phyloP scores from a whole-genome alignment of 2,329 filamentous ascomycete species.

The Ceratocystis papillata region DNA sequence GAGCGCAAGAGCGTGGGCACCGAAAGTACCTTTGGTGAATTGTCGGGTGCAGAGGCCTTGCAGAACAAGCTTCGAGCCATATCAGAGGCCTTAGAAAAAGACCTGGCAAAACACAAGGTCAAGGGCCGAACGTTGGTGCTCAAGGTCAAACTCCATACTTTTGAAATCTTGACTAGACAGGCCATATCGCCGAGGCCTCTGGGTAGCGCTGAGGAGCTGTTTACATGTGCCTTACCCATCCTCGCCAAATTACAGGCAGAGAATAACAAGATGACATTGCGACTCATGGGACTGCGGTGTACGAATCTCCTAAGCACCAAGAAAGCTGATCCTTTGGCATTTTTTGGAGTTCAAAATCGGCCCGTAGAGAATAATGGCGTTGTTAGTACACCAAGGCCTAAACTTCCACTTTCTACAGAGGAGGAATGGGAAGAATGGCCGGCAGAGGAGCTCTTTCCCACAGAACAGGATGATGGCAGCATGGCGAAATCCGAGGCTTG shows the following conservation, averaged over 20 bases:
- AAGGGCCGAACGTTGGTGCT: constrained; percentile 85
- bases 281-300: constrained; percentile 79
- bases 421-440: constrained; percentile 58
- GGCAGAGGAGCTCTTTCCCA: constrained; percentile 38
- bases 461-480: neutral
- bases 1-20: constrained; percentile 91
- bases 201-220: constrained; percentile 66
- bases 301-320: constrained; percentile 81
- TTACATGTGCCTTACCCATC: constrained; percentile 70
- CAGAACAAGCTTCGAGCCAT: constrained; percentile 68
- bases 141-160: constrained; percentile 90
- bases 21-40: constrained; percentile 79
- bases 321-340: constrained; percentile 62
- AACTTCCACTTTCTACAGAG: constrained; percentile 26
- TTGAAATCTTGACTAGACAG: constrained; percentile 81
- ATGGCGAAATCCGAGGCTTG: neutral
- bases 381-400: neutral
- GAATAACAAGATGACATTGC: constrained; percentile 63
- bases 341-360: constrained; percentile 57
- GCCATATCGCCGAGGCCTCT: constrained; percentile 63
- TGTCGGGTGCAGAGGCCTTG: constrained; percentile 56
- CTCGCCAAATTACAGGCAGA: constrained; percentile 75
- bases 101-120: constrained; percentile 66
- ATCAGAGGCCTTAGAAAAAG: constrained; percentile 77
- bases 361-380: neutral